A percentile compares a stretch with the other conserved stretches of the same genome.
phyloP scores from a whole-genome alignment of 1,284 basidiomycete species.

The Pholiota adiposa region DNA sequence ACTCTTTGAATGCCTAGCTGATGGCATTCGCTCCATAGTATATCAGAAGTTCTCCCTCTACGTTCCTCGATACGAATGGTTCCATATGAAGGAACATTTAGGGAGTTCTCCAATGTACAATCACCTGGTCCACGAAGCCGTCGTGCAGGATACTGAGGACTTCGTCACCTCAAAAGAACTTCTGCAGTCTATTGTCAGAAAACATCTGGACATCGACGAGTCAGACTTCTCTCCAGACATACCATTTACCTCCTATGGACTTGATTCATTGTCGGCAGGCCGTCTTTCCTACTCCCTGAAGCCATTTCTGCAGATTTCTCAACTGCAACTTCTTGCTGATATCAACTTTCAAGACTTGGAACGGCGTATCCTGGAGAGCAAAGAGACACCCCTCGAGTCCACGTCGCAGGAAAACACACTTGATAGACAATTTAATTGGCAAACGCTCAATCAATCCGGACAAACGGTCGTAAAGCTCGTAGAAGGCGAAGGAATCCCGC shows the following conservation, averaged over 20 bases:
- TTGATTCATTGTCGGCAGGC: slow-evolving; percentile 3
- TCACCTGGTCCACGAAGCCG: neutral
- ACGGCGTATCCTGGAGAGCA: neutral
- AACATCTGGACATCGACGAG: neutral
- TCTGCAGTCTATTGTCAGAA: neutral
- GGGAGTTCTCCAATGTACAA: neutral
- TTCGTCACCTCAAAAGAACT: neutral
- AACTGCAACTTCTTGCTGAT: slow-evolving; percentile 4
- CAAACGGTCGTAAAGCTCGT: slow-evolving; percentile 4
- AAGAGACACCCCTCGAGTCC: neutral
- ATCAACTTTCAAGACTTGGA: neutral
- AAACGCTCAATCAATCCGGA: neutral
- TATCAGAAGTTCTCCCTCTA: neutral
- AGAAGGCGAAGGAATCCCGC: neutral
- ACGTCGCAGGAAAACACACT: neutral
- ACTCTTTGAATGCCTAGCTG: neutral
- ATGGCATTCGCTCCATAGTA: neutral
- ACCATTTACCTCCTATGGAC: neutral
- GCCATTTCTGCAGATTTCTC: slow-evolving; percentile 1
- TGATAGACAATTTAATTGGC: neutral
- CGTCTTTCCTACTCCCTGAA: neutral
- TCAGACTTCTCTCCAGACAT: slow-evolving; percentile 1
- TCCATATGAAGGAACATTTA: neutral
- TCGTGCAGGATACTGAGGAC: too few species aligned
- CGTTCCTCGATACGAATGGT: neutral